Percentiles rank a stretch among this genome's conserved stretches.
Evolutionary conservation across 495 filamentous ascomycete species (phyloP).

Genomic region (Penicillium fimorum): DNA sequence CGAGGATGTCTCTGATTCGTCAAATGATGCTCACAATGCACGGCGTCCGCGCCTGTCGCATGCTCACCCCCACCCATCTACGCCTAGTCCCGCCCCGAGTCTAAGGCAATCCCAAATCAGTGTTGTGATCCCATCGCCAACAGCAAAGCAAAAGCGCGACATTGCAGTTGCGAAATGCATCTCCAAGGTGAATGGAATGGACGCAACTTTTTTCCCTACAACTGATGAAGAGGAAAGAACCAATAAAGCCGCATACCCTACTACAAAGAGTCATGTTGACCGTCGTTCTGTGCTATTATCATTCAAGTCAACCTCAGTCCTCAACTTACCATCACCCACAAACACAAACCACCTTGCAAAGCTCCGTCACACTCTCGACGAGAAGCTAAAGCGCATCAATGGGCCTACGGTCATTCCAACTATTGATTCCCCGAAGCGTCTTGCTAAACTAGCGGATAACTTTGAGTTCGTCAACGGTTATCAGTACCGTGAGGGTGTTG

Average conservation of each 20-base stretch:
- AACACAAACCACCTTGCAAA: constrained; percentile 1
- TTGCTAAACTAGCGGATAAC: constrained; percentile 28
- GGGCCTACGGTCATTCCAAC: constrained; percentile 32
- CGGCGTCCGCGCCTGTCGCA: neutral
- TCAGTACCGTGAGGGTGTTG: constrained; percentile 37
- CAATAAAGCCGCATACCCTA: constrained; percentile 25
- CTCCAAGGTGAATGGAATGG: constrained; percentile 18
- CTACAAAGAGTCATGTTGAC: constrained; percentile 12
- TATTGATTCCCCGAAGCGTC: constrained; percentile 18
- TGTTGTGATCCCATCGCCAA: constrained; percentile 31
- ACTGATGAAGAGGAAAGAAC: constrained; percentile 24
- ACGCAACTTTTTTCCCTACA: constrained; percentile 26
- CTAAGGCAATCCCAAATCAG: constrained; percentile 6
- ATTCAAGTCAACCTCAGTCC: constrained; percentile 3
- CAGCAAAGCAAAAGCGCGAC: constrained; percentile 16
- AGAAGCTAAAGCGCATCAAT: constrained; percentile 27
- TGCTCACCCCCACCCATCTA: neutral
- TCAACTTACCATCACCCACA: neutral
- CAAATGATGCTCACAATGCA: neutral
- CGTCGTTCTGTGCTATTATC: constrained; percentile 11
- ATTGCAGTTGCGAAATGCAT: neutral
- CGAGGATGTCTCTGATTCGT: neutral
- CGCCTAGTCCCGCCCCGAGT: constrained; percentile 14
- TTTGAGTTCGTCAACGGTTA: constrained; percentile 49
- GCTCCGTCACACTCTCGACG: constrained; percentile 19